Percentiles rank a stretch among this genome's conserved stretches.
Evolutionary conservation across 441 rosid species (phyloP).

Genomic region (Syzygium malaccense): DNA sequence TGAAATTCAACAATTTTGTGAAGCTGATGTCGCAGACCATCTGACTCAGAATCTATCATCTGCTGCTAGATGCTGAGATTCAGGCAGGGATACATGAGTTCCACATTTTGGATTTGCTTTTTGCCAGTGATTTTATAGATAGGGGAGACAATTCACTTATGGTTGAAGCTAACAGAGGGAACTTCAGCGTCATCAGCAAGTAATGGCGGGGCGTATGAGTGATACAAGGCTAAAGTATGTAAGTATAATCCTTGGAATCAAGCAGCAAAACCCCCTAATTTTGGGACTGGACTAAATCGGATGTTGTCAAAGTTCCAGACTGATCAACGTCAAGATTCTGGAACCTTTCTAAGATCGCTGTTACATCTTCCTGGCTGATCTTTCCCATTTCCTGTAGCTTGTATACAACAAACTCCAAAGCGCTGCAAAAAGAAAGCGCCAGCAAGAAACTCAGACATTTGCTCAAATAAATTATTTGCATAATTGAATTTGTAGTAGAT

Average conservation of each 20-base stretch:
- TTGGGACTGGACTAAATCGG: slow-evolving; percentile 30
- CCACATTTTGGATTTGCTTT: not conserved
- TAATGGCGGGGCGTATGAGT: not conserved
- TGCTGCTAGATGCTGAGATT: not conserved
- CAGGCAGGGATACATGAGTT: not conserved
- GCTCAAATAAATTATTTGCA: not conserved
- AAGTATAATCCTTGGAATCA: not conserved
- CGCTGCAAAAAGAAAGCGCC: slow-evolving; percentile 8
- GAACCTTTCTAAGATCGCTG: slow-evolving; percentile 44
- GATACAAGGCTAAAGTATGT: not conserved
- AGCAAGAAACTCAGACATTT: not conserved
- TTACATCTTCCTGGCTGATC: slow-evolving; percentile 43
- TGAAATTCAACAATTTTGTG: not conserved
- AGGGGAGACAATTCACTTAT: not conserved
- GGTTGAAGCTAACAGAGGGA: not conserved
- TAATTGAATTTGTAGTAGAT: not conserved
- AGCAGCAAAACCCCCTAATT: not conserved
- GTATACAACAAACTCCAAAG: slow-evolving; percentile 50
- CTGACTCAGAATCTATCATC: not conserved
- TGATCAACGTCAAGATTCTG: slow-evolving; percentile 49
- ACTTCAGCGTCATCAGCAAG: not conserved
- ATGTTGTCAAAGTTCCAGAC: slow-evolving; percentile 42
- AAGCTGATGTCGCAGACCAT: not conserved
- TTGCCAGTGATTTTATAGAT: not conserved
- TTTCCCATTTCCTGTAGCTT: slow-evolving; percentile 63